Evolutionary conservation across 2,329 filamentous ascomycete species (phyloP), one percentile per base, ranked within the genome.

Genomic region (Coleophoma cylindrospora): DNA sequence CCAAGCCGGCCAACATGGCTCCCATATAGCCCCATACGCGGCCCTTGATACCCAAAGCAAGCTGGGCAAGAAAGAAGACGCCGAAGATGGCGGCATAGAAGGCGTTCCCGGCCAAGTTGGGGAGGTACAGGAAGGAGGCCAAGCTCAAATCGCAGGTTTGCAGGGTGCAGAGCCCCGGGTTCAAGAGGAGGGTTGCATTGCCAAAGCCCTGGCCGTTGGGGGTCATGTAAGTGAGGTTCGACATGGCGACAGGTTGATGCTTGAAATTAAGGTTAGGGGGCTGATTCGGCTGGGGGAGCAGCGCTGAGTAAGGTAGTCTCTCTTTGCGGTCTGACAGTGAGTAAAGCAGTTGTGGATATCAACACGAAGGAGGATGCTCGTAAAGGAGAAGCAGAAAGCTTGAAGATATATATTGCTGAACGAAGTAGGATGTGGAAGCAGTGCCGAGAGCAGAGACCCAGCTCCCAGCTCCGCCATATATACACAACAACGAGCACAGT

Each of bases 121-220:
- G 80, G 34, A 72, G 70, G 66, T 83, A 83, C 44, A 81, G 57
- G 82, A 75, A 50, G 70, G 73, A 3, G 74, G 81, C 7, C 74
- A 74, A 49, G 76, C 63, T 62, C 79, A 83, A 17, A 75, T 80
- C 7, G 78, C 61, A 64, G 11, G 61, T 64, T 4, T 60, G 19
- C n/a, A 63, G 48, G 10, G 60, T 64, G 47, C 61, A 64, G 22
- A 62, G 48, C 1, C 52, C 1, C 1, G 59, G 56, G 14, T 56
- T 44, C 3, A 43, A 34, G 15, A 58, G 40, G 9, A 64, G 53
- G 12, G 61, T 64, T 3, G 10, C n/a, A 40, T 64, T 64, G 17
- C 62, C 61, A 41, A 37, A 49, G 9, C 54, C 50, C 15, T 32
- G 40, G n/a, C 47, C 53, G 49, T 54, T 15, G 5, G 49, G 48